These are phyloP conservation scores for Euphorbia pulcherrima DNA, from an alignment of 345 rosid genomes.

Conservation along the genomic window DNA sequence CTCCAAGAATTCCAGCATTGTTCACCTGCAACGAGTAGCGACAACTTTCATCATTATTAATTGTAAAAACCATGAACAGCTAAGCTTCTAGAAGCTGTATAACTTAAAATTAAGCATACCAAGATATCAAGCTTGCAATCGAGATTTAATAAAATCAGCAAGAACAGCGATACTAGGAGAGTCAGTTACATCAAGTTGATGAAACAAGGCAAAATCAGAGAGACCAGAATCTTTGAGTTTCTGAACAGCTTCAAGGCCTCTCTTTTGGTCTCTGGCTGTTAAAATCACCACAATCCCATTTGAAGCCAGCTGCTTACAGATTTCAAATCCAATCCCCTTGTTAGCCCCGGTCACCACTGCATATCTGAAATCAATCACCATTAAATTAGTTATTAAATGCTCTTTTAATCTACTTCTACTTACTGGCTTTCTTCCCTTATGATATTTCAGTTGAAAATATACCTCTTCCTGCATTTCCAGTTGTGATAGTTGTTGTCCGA, in stretches of 20 bases:
- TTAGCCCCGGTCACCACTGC: constrained; percentile 36
- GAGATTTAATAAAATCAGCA: constrained; percentile 18
- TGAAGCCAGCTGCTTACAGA: constrained; percentile 14
- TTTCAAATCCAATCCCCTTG: constrained; percentile 33
- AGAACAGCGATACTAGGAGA: constrained; percentile 3
- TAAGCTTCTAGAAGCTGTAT: background rate
- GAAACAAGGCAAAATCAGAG: constrained; percentile 15
- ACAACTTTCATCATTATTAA: background rate
- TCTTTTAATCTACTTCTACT: too few relatives aligned
- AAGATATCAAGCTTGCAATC: constrained; percentile 27
- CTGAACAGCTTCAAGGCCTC: constrained; percentile 14
- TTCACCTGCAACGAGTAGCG: constrained; percentile 32
- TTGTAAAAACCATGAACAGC: background rate
- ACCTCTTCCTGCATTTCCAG: too few relatives aligned
- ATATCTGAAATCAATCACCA: constrained; percentile 13
- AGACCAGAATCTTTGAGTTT: constrained; percentile 8
- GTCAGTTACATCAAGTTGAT: constrained; percentile 20
- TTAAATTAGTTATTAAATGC: too few relatives aligned
- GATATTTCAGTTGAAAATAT: too few relatives aligned
- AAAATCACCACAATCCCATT: constrained; percentile 13
- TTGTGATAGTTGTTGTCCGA: too few relatives aligned
- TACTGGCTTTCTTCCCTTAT: too few relatives aligned
- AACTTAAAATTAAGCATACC: background rate
- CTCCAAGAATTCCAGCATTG: constrained; percentile 44
- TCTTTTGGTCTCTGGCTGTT: constrained; percentile 15